phyloP scores from a whole-genome alignment of 2,329 filamentous ascomycete species.

The Exophiala sp. region DNA sequence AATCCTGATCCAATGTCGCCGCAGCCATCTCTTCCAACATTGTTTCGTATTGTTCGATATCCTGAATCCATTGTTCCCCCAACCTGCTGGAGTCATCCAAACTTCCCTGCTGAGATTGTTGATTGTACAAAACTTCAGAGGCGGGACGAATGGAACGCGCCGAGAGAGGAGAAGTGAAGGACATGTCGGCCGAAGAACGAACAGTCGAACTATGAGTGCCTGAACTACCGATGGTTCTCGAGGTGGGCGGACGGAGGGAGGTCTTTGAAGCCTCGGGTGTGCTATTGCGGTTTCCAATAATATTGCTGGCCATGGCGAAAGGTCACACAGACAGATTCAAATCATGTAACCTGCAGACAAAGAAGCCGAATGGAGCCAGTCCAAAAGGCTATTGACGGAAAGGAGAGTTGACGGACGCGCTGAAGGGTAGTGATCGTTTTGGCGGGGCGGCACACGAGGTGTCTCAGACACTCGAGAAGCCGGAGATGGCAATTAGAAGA shows the following conservation, averaged over 20 bases:
- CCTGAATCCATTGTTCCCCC: constrained; percentile 96
- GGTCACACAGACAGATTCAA: constrained; percentile 20
- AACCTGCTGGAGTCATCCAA: constrained; percentile 87
- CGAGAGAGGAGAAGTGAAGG: constrained; percentile 67
- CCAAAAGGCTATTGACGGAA: constrained; percentile 14
- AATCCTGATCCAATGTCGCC: constrained; percentile 97
- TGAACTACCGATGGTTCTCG: constrained; percentile 63
- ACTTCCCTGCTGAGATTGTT: constrained; percentile 64
- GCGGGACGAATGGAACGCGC: constrained; percentile 83
- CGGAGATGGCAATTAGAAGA: constrained; percentile 1
- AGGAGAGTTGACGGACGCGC: constrained; percentile 13
- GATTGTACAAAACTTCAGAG: constrained; percentile 88
- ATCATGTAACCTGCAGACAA: constrained; percentile 15
- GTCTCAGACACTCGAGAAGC: constrained; percentile 22
- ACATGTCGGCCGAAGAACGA: constrained; percentile 94
- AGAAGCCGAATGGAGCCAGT: constrained; percentile 26
- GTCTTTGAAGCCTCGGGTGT: constrained; percentile 86
- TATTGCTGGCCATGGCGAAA: constrained; percentile 57
- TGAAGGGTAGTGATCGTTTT: constrained; percentile 13
- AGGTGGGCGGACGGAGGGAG: constrained; percentile 77
- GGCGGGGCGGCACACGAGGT: constrained; percentile 15
- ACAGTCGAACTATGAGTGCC: constrained; percentile 63
- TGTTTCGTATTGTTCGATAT: constrained; percentile 98
- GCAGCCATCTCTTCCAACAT: constrained; percentile 98
- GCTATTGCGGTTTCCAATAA: constrained; percentile 87